phyloP scores from a whole-genome alignment of 2,329 filamentous ascomycete species.

The Ascochyta pisi region DNA sequence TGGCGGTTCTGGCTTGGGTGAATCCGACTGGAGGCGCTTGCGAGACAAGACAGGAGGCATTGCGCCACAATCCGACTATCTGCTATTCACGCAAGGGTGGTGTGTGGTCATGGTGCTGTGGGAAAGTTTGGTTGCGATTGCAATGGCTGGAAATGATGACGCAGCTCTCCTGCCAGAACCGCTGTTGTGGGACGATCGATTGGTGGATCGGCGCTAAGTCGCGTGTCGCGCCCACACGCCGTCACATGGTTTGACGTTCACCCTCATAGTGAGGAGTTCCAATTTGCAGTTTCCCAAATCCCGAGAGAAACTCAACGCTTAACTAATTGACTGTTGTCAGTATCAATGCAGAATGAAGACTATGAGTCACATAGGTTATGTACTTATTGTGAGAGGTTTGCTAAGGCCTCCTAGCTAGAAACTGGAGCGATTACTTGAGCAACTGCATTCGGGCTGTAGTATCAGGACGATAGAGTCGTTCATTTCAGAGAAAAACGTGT shows the following conservation, averaged over 20 bases:
- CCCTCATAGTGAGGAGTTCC: not conserved
- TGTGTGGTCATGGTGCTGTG: not conserved
- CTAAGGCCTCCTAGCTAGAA: no score
- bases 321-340: no score
- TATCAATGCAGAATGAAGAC: no score
- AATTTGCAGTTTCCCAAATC: no score
- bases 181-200: slow-evolving; percentile 30
- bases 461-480: no score
- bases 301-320: no score
- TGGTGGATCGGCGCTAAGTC: slow-evolving; percentile 22
- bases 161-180: slow-evolving; percentile 25
- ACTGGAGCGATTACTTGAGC: no score
- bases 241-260: slow-evolving; percentile 20
- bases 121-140: not conserved
- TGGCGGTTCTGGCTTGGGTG: slow-evolving; percentile 51
- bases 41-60: slow-evolving; percentile 75
- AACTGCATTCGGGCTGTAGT: no score
- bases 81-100: not conserved
- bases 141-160: slow-evolving; percentile 32
- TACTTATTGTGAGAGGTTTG: no score
- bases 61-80: not conserved
- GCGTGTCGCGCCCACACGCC: slow-evolving; percentile 24
- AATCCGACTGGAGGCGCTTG: slow-evolving; percentile 65
- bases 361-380: no score
- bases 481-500: no score